Evolutionary conservation across 1,139 yeast species (phyloP).

Genomic region (Suhomyces bokatorum): DNA sequence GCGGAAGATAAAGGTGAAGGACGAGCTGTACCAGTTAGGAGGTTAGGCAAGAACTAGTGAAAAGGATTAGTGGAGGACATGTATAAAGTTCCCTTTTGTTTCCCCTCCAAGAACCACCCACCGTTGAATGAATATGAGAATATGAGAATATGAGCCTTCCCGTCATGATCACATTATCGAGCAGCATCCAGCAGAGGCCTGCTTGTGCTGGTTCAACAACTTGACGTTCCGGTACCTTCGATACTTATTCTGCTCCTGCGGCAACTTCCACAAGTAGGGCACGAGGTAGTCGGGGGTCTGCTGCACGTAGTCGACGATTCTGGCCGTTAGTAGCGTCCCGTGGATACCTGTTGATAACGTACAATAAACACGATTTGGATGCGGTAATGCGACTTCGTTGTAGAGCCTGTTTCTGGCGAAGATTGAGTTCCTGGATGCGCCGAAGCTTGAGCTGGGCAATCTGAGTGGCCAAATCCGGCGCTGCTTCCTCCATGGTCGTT

Average conservation of each 20-base stretch:
- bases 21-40: conserved; percentile 37
- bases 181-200: conserved; percentile 41
- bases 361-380: conserved; percentile 59
- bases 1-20: conserved; percentile 42
- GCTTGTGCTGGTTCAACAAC: conserved; percentile 8
- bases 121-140: not conserved
- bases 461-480: conserved; percentile 22
- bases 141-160: no score
- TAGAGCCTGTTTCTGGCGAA: conserved; percentile 54
- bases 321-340: conserved; percentile 17
- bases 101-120: no score
- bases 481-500: conserved; percentile 3
- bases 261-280: conserved; percentile 52
- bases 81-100: no score
- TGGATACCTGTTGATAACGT: conserved; percentile 17
- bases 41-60: conserved; percentile 26
- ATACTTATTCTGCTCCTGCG: conserved; percentile 50
- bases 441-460: conserved; percentile 55
- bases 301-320: conserved; percentile 45
- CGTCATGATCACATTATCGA: conserved; percentile 32
- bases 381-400: conserved; percentile 64
- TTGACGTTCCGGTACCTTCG: conserved; percentile 28
- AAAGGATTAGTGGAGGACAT: not conserved
- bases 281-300: conserved; percentile 54
- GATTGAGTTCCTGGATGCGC: conserved; percentile 62